Percentiles rank a stretch among this genome's conserved stretches.
Conservation (phyloP, 2,329 filamentous ascomycete species). For the Ceratocystis cubensis region DNA sequence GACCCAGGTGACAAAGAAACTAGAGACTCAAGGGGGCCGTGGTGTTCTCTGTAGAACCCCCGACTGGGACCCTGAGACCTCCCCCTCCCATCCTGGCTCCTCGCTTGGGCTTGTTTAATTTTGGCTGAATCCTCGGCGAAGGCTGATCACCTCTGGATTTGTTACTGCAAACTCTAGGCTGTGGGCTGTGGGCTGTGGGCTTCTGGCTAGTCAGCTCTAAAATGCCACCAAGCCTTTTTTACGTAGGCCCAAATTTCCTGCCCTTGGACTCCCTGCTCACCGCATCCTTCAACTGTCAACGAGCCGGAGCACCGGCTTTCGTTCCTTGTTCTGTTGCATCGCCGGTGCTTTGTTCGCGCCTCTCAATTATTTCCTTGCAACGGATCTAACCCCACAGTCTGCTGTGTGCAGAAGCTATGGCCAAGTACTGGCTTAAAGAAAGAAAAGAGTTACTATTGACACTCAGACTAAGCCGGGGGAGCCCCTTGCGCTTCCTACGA, state of each 20-base stretch:
- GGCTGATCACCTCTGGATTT: background rate
- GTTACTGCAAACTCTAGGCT: too few species aligned
- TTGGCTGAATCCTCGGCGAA: background rate
- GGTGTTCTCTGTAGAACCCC: background rate
- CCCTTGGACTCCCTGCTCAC: background rate
- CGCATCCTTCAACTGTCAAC: background rate
- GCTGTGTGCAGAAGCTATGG: background rate
- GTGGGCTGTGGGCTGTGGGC: too few species aligned
- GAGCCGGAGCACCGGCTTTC: background rate
- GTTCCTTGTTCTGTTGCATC: background rate
- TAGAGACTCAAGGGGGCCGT: background rate
- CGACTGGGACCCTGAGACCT: background rate
- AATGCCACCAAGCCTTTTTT: background rate
- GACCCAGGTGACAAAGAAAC: background rate
- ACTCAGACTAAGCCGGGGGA: background rate
- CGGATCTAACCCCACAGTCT: background rate
- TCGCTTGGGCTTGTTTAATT: constrained; percentile 8
- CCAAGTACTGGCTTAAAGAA: background rate
- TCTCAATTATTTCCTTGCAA: background rate
- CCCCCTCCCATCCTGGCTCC: background rate
- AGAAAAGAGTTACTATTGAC: background rate
- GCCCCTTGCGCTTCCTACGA: background rate
- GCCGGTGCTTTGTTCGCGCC: constrained; percentile 1
- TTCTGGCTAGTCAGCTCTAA: too few species aligned
- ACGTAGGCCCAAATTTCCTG: background rate